Percentiles rank a stretch among this genome's conserved stretches.
Evolutionary conservation across 371 early-diverging fungal genomes (phyloP).

Genomic region (Gilbertella persicaria): DNA sequence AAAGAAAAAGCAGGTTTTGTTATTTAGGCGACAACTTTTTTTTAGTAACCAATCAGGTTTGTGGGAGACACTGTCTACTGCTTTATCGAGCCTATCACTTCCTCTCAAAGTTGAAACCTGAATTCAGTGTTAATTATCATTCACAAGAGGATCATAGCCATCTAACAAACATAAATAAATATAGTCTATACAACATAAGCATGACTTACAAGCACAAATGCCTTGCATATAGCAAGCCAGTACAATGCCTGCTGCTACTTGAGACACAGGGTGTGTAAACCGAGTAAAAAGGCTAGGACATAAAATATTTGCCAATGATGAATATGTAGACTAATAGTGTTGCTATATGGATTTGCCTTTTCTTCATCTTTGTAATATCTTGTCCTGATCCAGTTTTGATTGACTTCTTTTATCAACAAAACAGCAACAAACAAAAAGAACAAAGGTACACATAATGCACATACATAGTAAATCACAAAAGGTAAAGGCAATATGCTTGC

Average conservation of each 20-base stretch:
- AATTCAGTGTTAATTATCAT: no score
- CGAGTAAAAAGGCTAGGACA: slow-evolving; percentile 76
- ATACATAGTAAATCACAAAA: slow-evolving; percentile 61
- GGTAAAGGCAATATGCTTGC: slow-evolving; percentile 35
- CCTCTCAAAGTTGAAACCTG: no score
- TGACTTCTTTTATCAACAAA: slow-evolving; percentile 47
- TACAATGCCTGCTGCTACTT: slow-evolving; percentile 74
- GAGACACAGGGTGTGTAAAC: slow-evolving; percentile 72
- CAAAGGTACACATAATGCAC: slow-evolving; percentile 57
- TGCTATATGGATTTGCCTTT: slow-evolving; percentile 17
- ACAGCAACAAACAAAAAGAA: slow-evolving; percentile 44
- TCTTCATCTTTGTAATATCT: slow-evolving; percentile 3
- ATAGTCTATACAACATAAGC: no score
- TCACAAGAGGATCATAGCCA: no score
- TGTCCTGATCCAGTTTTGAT: slow-evolving; percentile 39
- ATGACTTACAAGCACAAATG: slow-evolving; percentile 56
- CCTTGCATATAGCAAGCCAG: slow-evolving; percentile 83
- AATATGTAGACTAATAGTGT: slow-evolving; percentile 57
- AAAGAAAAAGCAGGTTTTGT: not conserved
- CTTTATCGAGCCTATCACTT: no score
- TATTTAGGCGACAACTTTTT: no score
- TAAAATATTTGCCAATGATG: slow-evolving; percentile 92
- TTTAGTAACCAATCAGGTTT: no score
- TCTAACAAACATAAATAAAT: no score
- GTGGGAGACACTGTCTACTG: no score